Base-by-base conservation (phyloP, 2,329 filamentous ascomycete species). In the Scedosporium boydii region DNA sequence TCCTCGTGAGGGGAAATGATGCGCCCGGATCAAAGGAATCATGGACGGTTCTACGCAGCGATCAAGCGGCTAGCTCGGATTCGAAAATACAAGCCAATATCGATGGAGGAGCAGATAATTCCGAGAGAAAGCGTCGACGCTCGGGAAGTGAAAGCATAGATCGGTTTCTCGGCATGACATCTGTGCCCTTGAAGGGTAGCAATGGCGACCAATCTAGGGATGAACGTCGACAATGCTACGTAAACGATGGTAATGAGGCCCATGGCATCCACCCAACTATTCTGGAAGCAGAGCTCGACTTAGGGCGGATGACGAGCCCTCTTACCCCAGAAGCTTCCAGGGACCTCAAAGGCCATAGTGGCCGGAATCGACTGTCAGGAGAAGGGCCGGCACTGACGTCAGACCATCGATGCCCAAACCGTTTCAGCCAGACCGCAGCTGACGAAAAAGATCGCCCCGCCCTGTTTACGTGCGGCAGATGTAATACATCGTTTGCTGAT, bases 1-100 rank as follows among this genome's bases (percentile, higher is more conserved):
- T 97, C 70, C 79, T 99, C n/a, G 78, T 96, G 27, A 88, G 88
- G 75, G 87, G 59, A 56, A 26, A 12, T 9, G 48, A 56, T 18
- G 48, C 48, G 9, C 59, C 29, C 26, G 48, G 29, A 21, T 23
- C 42, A 12, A 51, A 51, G 46, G 48, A 55, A 14, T 14, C 16
- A n/a, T 38, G 14, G 6, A 56, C 42, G 14, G 14, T 29, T n/a
- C 6, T 29, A 26, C 59, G 6, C 2, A 23, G 4, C 21, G 58
- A 46, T 14, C 6, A 60, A 16, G 29, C 23, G 3, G 16, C 16
- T 27, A 27, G 59, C 21, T 34, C 27, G 12, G 44, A 2, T 12
- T 2, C 12, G 23, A 42, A 21, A 27, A 23, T n/a, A 21, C 38
- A 27, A 26, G 21, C 9, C 3, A 26, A 10, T 41, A 44, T 26